Conservation (phyloP, 495 filamentous ascomycete species). For the Neurospora sp. region DNA sequence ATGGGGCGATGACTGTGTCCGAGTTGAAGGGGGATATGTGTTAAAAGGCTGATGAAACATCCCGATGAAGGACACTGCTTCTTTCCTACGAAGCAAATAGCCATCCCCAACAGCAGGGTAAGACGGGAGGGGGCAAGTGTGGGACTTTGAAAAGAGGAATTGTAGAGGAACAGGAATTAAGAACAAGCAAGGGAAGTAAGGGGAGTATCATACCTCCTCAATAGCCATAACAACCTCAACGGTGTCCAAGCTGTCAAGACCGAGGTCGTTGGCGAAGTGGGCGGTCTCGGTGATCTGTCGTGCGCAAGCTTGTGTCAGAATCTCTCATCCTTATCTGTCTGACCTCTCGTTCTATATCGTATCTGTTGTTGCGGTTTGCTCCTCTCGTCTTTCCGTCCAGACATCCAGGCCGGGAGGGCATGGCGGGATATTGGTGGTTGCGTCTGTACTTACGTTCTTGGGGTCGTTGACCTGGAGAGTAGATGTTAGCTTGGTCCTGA, state of each 20-base stretch:
- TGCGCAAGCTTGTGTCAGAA: constrained; percentile 3
- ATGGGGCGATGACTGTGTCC: background rate
- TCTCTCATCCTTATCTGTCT: background rate
- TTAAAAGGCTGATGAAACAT: background rate
- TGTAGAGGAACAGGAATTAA: background rate
- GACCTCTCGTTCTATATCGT: background rate
- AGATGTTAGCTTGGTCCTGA: constrained; percentile 12
- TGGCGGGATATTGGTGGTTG: background rate
- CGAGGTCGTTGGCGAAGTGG: constrained; percentile 93
- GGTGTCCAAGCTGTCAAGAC: constrained; percentile 91
- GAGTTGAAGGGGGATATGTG: background rate
- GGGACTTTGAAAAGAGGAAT: background rate
- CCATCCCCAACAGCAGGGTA: background rate
- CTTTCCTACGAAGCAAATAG: background rate
- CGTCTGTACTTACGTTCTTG: constrained; percentile 49
- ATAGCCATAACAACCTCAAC: constrained; percentile 99
- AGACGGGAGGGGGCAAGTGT: background rate
- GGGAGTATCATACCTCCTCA: constrained; percentile 67
- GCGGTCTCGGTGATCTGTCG: constrained; percentile 66
- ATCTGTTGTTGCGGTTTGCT: background rate
- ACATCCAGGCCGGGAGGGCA: background rate
- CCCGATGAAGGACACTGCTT: background rate
- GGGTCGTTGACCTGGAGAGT: constrained; percentile 57
- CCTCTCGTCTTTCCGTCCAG: background rate
- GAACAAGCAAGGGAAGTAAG: background rate